Evolutionary conservation across 108 stramenopile species (phyloP).

Genomic region (Conticribra weissflogii): DNA sequence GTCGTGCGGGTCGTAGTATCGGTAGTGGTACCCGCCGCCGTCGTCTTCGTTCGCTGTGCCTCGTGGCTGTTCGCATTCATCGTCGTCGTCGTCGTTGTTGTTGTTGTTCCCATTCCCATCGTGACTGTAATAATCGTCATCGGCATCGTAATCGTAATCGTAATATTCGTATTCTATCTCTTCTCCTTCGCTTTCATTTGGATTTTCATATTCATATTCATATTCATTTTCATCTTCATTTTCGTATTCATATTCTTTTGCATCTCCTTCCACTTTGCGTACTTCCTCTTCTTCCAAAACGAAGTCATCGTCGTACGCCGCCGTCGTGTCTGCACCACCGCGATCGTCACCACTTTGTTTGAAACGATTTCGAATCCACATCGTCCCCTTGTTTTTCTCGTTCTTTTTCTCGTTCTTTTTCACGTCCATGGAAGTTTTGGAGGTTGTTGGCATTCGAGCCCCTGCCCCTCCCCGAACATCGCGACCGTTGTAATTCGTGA

Average conservation of each 20-base stretch:
- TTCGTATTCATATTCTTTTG: slow-evolving; percentile 1
- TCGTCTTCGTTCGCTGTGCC: not conserved
- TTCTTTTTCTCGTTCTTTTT: no score
- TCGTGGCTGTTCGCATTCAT: not conserved
- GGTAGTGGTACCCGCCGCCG: no score
- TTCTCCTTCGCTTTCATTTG: not conserved
- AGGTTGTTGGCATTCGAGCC: no score
- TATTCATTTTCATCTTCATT: not conserved
- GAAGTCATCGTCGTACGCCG: no score
- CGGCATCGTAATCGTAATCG: not conserved
- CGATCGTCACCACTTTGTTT: no score
- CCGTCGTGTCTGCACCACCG: no score
- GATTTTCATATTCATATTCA: slow-evolving; percentile 2
- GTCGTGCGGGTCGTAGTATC: not conserved
- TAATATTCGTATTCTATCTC: slow-evolving; percentile 1
- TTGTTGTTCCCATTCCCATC: not conserved
- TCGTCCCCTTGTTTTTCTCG: no score
- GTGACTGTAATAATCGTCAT: not conserved
- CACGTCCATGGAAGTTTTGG: no score
- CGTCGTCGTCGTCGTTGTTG: not conserved
- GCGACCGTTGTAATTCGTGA: no score
- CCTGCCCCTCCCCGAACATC: no score
- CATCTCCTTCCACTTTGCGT: not conserved
- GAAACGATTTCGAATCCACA: no score
- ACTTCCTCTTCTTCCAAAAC: slow-evolving; percentile 3